Percentiles rank a stretch among this genome's conserved stretches.
These are phyloP conservation scores for Backusella liffmaniae DNA, from an alignment of 192 early-diverging fungal species.

Conservation along the genomic window DNA sequence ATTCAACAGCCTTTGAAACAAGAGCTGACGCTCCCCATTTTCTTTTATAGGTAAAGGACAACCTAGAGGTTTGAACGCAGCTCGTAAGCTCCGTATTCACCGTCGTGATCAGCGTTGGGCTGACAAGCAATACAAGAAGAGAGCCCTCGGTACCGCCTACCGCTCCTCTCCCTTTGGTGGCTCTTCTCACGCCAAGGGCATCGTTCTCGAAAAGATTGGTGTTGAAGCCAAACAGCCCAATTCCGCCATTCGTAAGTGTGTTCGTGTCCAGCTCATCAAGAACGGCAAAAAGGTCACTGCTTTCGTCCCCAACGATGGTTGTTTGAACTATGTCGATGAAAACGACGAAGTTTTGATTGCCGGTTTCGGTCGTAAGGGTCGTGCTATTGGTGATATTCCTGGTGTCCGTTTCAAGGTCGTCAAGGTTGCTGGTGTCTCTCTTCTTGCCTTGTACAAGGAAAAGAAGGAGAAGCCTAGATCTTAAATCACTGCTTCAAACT, in stretches of 20 bases:
- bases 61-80: conserved; percentile 98
- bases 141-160: conserved; percentile 96
- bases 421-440: conserved; percentile 99
- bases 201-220: conserved; percentile 99
- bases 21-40: not conserved
- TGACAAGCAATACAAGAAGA: conserved; percentile 98
- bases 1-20: not conserved
- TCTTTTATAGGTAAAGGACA: conserved; percentile 68
- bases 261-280: conserved; percentile 99
- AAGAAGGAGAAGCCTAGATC: conserved; percentile 99
- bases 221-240: conserved; percentile 99
- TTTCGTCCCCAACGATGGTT: conserved; percentile 99
- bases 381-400: conserved; percentile 98
- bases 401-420: conserved; percentile 99
- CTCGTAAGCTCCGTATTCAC: conserved; percentile 96
- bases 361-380: conserved; percentile 99
- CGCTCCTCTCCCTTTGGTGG: conserved; percentile 99
- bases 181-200: conserved; percentile 99
- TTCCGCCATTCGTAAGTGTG: conserved; percentile 99
- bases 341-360: conserved; percentile 99
- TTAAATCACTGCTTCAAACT: conserved; percentile 40
- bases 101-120: conserved; percentile 99
- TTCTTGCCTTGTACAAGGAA: conserved; percentile 99
- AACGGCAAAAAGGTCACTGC: conserved; percentile 99
- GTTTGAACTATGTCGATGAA: conserved; percentile 99